phyloP scores from a whole-genome alignment of 2,329 filamentous ascomycete genomes.

The Macrophomina pseudophaseolina region DNA sequence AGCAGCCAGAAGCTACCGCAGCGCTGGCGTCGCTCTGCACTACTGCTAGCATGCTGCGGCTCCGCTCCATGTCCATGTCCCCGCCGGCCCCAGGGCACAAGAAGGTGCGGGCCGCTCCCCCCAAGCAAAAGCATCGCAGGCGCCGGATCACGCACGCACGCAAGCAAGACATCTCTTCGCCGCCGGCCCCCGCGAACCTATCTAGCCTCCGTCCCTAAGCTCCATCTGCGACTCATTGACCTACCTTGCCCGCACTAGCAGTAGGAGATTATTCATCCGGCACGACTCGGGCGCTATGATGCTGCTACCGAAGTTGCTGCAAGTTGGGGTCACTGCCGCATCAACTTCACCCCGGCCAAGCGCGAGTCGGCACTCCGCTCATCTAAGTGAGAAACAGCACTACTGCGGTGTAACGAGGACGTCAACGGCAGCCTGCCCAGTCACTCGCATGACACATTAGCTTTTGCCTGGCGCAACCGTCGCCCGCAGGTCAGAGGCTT shows the following conservation, averaged over 20 bases:
- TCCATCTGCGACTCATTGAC: constrained; percentile 1
- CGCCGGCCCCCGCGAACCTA: not conserved
- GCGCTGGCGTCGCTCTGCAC: constrained; percentile 4
- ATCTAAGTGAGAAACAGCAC: not conserved
- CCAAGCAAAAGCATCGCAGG: not conserved
- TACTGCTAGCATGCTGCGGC: constrained; percentile 2
- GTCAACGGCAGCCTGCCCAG: constrained; percentile 12
- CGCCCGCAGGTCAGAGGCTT: not conserved
- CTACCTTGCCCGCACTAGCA: constrained; percentile 1
- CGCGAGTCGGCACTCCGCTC: not conserved
- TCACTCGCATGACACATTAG: constrained; percentile 21
- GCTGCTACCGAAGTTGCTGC: not conserved
- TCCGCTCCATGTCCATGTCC: constrained; percentile 9
- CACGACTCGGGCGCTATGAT: not conserved
- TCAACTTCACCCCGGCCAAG: constrained; percentile 1
- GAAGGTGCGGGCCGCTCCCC: constrained; percentile 9
- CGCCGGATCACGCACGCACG: not conserved
- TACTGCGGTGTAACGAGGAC: constrained; percentile 18
- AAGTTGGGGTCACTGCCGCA: not conserved
- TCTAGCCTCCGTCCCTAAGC: not conserved
- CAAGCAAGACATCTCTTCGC: constrained; percentile 6
- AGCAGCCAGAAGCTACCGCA: constrained; percentile 13
- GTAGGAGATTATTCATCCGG: not conserved
- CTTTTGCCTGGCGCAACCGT: constrained; percentile 4
- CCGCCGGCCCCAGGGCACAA: not conserved